Evolutionary conservation across 2,329 filamentous ascomycete species (phyloP).

Genomic region (Colletotrichum navitas): DNA sequence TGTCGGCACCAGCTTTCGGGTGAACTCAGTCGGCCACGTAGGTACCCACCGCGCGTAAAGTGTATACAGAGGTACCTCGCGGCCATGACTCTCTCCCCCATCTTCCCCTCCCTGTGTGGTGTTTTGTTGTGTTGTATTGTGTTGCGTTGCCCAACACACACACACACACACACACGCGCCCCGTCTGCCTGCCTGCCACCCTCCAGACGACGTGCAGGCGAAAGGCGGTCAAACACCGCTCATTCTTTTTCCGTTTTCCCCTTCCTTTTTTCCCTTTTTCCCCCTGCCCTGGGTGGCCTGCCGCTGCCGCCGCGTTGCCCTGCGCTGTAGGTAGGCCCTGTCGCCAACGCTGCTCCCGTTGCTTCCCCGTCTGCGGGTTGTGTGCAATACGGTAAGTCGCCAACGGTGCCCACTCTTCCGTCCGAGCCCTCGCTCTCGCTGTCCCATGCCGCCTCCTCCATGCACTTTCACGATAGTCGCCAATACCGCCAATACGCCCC

Average conservation of each 20-base stretch:
- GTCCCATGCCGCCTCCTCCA: too few relatives aligned
- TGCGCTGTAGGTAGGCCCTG: background rate
- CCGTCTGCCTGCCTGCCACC: background rate
- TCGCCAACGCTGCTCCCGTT: slow-evolving; percentile 17
- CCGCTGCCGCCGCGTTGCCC: slow-evolving; percentile 14
- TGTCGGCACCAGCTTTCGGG: slow-evolving; percentile 2
- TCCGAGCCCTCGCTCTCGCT: background rate
- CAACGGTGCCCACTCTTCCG: background rate
- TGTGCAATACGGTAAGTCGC: background rate
- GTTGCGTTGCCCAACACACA: slow-evolving; percentile 27
- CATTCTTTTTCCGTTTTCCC: slow-evolving; percentile 38
- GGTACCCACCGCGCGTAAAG: background rate
- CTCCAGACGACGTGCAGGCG: slow-evolving; percentile 7
- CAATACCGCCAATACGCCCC: background rate
- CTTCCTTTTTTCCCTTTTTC: slow-evolving; percentile 4
- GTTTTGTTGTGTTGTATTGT: too few relatives aligned
- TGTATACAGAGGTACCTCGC: background rate
- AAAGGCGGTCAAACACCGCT: slow-evolving; percentile 43
- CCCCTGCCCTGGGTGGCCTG: background rate
- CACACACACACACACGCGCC: too few relatives aligned
- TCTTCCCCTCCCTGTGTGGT: background rate
- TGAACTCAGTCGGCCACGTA: background rate
- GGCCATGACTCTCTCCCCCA: slow-evolving; percentile 8
- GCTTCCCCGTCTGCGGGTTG: slow-evolving; percentile 38
- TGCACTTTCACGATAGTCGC: background rate